phyloP scores from a whole-genome alignment of 2,329 filamentous ascomycete genomes.

The Paracoccidioides brasiliensis region DNA sequence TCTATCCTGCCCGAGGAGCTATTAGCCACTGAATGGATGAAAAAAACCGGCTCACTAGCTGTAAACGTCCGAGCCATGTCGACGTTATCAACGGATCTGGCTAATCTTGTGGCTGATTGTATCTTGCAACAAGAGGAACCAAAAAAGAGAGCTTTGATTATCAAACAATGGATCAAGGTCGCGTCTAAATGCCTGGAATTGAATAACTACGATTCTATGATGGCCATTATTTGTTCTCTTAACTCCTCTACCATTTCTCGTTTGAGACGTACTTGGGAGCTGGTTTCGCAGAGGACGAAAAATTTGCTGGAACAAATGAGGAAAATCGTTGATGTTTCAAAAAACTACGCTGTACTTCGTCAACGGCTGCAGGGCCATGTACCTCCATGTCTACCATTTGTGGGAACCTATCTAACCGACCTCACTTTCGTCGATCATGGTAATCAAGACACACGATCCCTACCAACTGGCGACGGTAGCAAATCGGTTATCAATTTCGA shows the following conservation, averaged over 20 bases:
- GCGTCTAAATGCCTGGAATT: conserved; percentile 74
- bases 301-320: conserved; percentile 65
- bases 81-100: conserved; percentile 77
- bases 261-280: conserved; percentile 82
- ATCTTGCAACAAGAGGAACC: conserved; percentile 79
- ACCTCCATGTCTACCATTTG: conserved; percentile 84
- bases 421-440: conserved; percentile 92
- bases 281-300: conserved; percentile 72
- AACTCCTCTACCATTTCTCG: conserved; percentile 85
- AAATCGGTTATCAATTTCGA: conserved; percentile 91
- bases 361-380: conserved; percentile 72
- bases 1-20: conserved; percentile 86
- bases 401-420: conserved; percentile 93
- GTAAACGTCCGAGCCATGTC: conserved; percentile 93
- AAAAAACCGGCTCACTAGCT: conserved; percentile 64
- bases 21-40: conserved; percentile 85
- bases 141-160: conserved; percentile 77
- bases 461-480: conserved; percentile 49
- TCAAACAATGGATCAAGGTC: conserved; percentile 98
- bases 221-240: conserved; percentile 91
- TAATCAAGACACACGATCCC: conserved; percentile 71
- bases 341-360: conserved; percentile 81
- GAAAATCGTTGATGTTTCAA: conserved; percentile 72
- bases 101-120: conserved; percentile 83
- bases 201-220: conserved; percentile 90